These are phyloP conservation scores for Aspergillus quadrilineatus DNA, from an alignment of 2,329 filamentous ascomycete genomes.

Conservation along the genomic window DNA sequence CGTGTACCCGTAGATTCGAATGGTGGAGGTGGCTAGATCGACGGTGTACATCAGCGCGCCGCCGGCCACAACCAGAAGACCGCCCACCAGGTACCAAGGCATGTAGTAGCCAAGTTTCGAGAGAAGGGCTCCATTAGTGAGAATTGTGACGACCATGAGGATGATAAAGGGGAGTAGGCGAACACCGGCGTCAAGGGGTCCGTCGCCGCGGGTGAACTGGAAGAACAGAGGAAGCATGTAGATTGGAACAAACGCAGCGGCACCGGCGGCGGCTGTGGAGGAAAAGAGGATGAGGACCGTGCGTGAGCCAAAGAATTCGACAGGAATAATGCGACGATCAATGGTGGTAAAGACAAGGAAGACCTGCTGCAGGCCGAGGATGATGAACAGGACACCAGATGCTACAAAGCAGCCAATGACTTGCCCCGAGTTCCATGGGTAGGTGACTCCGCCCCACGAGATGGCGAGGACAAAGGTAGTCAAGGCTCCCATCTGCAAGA, in stretches of 20 bases:
- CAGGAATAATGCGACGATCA: conserved; percentile 49
- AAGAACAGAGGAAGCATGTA: conserved; percentile 58
- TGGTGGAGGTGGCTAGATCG: conserved; percentile 14
- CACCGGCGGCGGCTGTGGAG: conserved; percentile 37
- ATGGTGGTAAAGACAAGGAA: conserved; percentile 43
- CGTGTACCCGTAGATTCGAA: conserved; percentile 28
- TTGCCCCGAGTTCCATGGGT: conserved; percentile 43
- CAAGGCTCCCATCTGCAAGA: conserved; percentile 47
- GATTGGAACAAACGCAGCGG: conserved; percentile 37
- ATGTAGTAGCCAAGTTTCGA: conserved; percentile 15
- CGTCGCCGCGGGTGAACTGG: conserved; percentile 50
- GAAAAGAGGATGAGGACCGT: conserved; percentile 47
- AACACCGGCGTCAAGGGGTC: conserved; percentile 27
- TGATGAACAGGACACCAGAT: conserved; percentile 45
- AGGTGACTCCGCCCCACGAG: conserved; percentile 52
- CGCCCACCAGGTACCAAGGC: conserved; percentile 26
- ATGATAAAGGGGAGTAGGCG: conserved; percentile 30
- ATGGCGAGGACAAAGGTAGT: conserved; percentile 50
- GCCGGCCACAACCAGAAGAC: conserved; percentile 23
- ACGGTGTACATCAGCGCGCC: conserved; percentile 24
- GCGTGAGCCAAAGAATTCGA: conserved; percentile 43
- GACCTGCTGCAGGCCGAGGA: conserved; percentile 44
- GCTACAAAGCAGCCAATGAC: conserved; percentile 39
- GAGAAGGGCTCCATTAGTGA: conserved; percentile 25
- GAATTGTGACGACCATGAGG: conserved; percentile 16